Percentiles rank a stretch among this genome's conserved stretches.
phyloP scores from a whole-genome alignment of 2,329 filamentous ascomycete genomes.

The Fonsecaea monophora region DNA sequence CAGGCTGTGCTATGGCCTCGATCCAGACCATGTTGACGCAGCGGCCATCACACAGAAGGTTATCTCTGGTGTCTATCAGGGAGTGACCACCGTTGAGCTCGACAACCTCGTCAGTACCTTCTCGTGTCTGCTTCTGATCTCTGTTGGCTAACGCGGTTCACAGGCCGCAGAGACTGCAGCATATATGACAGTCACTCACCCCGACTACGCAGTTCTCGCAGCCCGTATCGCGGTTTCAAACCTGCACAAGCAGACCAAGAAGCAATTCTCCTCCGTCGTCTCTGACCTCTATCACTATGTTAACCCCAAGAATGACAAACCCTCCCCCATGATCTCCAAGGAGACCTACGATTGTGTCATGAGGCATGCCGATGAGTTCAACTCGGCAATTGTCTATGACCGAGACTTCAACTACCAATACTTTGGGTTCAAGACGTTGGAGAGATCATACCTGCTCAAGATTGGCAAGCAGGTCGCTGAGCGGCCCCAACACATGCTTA shows the following conservation, averaged over 20 bases:
- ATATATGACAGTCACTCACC: slow-evolving; percentile 99
- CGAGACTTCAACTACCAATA: slow-evolving; percentile 99
- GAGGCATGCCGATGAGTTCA: slow-evolving; percentile 94
- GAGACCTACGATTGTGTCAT: slow-evolving; percentile 91
- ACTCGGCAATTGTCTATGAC: slow-evolving; percentile 98
- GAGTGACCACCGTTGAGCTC: slow-evolving; percentile 93
- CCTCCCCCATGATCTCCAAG: slow-evolving; percentile 93
- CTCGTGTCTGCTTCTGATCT: slow-evolving; percentile 30
- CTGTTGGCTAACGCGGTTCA: slow-evolving; percentile 37
- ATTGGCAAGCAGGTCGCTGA: slow-evolving; percentile 96
- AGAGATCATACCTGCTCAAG: slow-evolving; percentile 95
- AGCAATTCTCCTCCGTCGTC: slow-evolving; percentile 97
- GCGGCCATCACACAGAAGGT: slow-evolving; percentile 99
- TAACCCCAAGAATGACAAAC: slow-evolving; percentile 86
- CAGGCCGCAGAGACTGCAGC: slow-evolving; percentile 98
- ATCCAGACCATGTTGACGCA: slow-evolving; percentile 93
- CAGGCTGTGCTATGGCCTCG: slow-evolving; percentile 94
- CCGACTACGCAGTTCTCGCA: slow-evolving; percentile 97
- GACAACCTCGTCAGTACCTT: slow-evolving; percentile 82
- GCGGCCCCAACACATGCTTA: slow-evolving; percentile 98
- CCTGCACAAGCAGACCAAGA: slow-evolving; percentile 99
- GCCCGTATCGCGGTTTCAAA: slow-evolving; percentile 99
- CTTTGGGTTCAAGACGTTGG: slow-evolving; percentile 99
- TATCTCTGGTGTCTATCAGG: slow-evolving; percentile 98
- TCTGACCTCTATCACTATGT: slow-evolving; percentile 93